phyloP scores from a whole-genome alignment of 1,284 basidiomycete genomes.

The Tilletia walkeri region DNA sequence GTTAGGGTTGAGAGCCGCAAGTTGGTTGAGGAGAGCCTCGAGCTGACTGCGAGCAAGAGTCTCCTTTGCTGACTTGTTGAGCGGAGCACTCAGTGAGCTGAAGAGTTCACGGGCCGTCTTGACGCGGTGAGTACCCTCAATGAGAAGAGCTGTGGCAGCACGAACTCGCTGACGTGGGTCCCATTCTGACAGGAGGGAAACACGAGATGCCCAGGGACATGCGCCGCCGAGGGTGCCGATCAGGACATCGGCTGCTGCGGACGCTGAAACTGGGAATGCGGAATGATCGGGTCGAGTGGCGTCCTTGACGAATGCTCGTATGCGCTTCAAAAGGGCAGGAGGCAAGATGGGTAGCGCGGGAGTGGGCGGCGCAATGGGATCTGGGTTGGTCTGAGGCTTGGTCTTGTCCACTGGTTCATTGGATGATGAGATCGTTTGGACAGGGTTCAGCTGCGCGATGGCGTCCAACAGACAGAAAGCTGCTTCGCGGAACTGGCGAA shows the following conservation, averaged over 20 bases:
- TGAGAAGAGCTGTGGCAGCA: constrained; percentile 38
- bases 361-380: constrained; percentile 1
- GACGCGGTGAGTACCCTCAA: constrained; percentile 43
- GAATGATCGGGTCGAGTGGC: constrained; percentile 23
- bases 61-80: constrained; percentile 45
- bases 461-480: constrained; percentile 42
- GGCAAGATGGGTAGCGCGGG: constrained; percentile 47
- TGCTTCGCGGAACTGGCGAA: constrained; percentile 34
- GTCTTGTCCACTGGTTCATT: constrained; percentile 17
- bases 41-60: constrained; percentile 48
- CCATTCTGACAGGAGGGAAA: constrained; percentile 45
- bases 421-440: constrained; percentile 8
- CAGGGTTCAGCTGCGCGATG: constrained; percentile 31
- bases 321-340: constrained; percentile 37
- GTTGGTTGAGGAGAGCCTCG: constrained; percentile 45
- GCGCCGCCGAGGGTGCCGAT: constrained; percentile 51
- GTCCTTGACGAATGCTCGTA: constrained; percentile 43
- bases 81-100: constrained; percentile 38
- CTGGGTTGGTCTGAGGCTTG: constrained; percentile 4
- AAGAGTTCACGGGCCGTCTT: constrained; percentile 47
- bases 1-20: constrained; percentile 45
- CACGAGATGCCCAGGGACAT: constrained; percentile 50
- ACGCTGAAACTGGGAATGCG: not conserved
- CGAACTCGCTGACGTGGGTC: constrained; percentile 42
- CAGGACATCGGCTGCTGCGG: constrained; percentile 44